Conservation (phyloP, 176 grass and related monocot species). For the Rhynchospora tenuis region DNA sequence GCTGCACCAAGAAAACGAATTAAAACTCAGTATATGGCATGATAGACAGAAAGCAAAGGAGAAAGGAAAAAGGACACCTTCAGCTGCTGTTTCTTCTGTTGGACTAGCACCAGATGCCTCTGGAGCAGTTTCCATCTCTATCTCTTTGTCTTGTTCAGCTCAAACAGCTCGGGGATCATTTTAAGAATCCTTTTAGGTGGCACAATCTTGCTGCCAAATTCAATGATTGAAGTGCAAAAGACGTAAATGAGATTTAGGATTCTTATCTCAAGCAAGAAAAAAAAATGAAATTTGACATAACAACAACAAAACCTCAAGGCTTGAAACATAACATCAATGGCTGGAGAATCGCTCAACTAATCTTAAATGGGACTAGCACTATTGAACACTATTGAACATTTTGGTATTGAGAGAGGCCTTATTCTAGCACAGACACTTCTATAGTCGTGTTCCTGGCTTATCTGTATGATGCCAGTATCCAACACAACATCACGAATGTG, state of each 20-base stretch:
- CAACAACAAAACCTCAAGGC: slow-evolving; percentile 70
- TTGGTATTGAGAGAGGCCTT: not conserved
- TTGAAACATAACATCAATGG: slow-evolving; percentile 99
- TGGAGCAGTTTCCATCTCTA: slow-evolving; percentile 64
- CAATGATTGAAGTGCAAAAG: slow-evolving; percentile 35
- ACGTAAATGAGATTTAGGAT: not conserved
- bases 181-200: slow-evolving; percentile 94
- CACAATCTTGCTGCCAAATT: slow-evolving; percentile 90
- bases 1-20: slow-evolving; percentile 43
- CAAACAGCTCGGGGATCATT: slow-evolving; percentile 98
- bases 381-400: not conserved
- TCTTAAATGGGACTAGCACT: not conserved
- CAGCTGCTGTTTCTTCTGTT: slow-evolving; percentile 53
- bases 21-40: not conserved
- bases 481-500: not conserved
- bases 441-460: not conserved
- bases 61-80: slow-evolving; percentile 42
- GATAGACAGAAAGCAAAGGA: slow-evolving; percentile 19
- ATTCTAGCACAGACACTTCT: not conserved
- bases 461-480: not conserved
- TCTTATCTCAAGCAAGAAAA: not conserved
- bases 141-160: slow-evolving; percentile 97
- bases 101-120: slow-evolving; percentile 44
- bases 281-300: slow-evolving; percentile 8
- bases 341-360: slow-evolving; percentile 17